Base-by-base conservation (phyloP, 768 basidiomycete genomes). In the Pholiota molesta region DNA sequence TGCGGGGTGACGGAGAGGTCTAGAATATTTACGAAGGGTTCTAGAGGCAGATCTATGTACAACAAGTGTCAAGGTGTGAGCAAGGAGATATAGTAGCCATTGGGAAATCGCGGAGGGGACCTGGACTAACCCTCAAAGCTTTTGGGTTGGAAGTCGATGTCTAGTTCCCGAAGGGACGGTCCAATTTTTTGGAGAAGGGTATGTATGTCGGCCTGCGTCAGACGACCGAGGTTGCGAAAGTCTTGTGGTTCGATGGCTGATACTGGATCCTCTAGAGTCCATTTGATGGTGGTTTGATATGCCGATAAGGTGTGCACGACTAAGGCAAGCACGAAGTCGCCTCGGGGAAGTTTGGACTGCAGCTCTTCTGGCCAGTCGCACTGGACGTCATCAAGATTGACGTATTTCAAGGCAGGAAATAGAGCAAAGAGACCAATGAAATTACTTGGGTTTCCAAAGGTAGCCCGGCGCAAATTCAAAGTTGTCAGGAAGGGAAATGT, bases 1-100 rank as follows among this genome's bases (percentile, higher is more conserved):
- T 61, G 58, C 6, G 68, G 68, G 5, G 69, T 66, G 9, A 40
- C 28, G 5, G 68, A 69, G 2, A 74, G 63, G 44, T 74, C 69
- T 26, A 75, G 62, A 16, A 57, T 33, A 29, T 59, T 37, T 16
- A 63, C 44, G 28, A 63, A 35, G 10, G 45, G 51, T 19, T 63
- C 52, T 26, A 59, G 42, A 10, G 45, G 21, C 17, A 35, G 29
- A 31, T 17, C 57, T 58, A 21, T 42, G 26, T 26, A 19, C 2
- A 28, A n/a, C n/a, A 16, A 29, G 28, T 11, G 14, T 3, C 11
- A 16, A 26, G 21, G 16, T 45, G 47, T 49, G 7, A 39, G 45
- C 47, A 37, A 19, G 47, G 9, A n/a, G 31, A 29, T 44, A 19
- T 26, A 5, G 14, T 28, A 17, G 5, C 14, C 2, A 26, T 6